These are phyloP conservation scores for Vitis hybrid DNA, from an alignment of 177 flowering plant genomes.

Conservation along the genomic window DNA sequence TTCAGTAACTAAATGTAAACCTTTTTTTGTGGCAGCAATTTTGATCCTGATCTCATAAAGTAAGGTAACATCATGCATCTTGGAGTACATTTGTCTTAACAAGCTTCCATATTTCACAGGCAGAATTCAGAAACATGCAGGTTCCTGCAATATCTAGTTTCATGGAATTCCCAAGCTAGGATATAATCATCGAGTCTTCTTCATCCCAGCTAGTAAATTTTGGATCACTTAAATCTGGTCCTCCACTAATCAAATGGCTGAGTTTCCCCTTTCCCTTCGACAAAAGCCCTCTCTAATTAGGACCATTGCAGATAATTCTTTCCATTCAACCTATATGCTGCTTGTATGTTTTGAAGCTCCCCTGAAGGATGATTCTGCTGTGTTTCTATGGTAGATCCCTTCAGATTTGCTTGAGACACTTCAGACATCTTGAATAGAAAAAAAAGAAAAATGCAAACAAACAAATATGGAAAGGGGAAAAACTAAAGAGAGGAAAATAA, in stretches of 20 bases:
- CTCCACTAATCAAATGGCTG: background rate
- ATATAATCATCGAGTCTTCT: conserved; percentile 2
- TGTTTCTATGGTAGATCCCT: no score
- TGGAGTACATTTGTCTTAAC: background rate
- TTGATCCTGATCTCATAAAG: background rate
- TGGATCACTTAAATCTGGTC: background rate
- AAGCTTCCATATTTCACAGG: background rate
- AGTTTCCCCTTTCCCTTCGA: background rate
- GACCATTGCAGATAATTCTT: conserved; percentile 2
- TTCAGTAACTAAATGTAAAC: background rate
- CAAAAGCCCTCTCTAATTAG: background rate
- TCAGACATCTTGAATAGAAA: no score
- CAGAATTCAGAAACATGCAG: background rate
- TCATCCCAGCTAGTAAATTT: background rate
- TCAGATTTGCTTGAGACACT: no score
- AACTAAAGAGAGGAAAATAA: no score
- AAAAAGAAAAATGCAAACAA: no score
- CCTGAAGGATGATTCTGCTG: background rate
- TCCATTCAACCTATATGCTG: background rate
- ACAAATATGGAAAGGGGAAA: no score
- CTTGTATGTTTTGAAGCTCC: background rate
- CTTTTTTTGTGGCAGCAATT: background rate
- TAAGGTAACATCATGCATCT: background rate
- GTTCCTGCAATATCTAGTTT: background rate
- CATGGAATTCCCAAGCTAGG: background rate